Conservation (phyloP, 805 yeast genomes). For the Yarrowia alimentaria region DNA sequence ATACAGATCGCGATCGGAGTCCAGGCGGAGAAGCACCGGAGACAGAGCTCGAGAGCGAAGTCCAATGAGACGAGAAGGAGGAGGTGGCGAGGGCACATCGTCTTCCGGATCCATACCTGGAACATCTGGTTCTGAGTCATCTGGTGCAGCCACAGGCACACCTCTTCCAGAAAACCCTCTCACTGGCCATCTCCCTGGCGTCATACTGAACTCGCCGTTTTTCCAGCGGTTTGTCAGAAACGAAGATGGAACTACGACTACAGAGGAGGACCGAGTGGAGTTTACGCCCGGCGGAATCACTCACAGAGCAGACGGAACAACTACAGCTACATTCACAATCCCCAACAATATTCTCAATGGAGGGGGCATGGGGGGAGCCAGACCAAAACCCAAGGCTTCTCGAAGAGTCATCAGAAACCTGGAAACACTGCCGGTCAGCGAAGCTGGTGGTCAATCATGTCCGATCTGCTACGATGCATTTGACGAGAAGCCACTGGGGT, state of each 20-base stretch:
- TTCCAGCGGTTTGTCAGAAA: slow-evolving; percentile 9
- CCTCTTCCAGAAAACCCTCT: too few relatives aligned
- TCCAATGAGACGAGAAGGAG: too few relatives aligned
- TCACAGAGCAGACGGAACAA: slow-evolving; percentile 1
- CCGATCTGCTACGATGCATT: slow-evolving; percentile 26
- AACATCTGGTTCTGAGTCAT: too few relatives aligned
- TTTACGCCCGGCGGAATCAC: slow-evolving; percentile 1
- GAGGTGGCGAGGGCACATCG: too few relatives aligned
- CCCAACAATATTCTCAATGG: slow-evolving; percentile 4
- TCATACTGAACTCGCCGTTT: too few relatives aligned
- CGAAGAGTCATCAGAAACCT: slow-evolving; percentile 1
- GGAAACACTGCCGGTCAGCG: slow-evolving; percentile 14
- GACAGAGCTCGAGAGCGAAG: too few relatives aligned
- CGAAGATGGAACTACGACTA: neutral
- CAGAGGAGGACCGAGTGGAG: too few relatives aligned
- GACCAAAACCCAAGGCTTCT: slow-evolving; percentile 18
- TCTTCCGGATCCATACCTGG: too few relatives aligned
- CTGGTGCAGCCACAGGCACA: too few relatives aligned
- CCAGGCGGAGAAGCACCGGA: too few relatives aligned
- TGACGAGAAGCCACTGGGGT: slow-evolving; percentile 13
- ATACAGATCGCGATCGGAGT: too few relatives aligned
- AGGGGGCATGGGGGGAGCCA: neutral
- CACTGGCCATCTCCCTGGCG: too few relatives aligned
- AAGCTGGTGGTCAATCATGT: neutral
- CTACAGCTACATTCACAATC: slow-evolving; percentile 21